Conservation (phyloP, 768 basidiomycete genomes). For the Rossbeevera mucosa region DNA sequence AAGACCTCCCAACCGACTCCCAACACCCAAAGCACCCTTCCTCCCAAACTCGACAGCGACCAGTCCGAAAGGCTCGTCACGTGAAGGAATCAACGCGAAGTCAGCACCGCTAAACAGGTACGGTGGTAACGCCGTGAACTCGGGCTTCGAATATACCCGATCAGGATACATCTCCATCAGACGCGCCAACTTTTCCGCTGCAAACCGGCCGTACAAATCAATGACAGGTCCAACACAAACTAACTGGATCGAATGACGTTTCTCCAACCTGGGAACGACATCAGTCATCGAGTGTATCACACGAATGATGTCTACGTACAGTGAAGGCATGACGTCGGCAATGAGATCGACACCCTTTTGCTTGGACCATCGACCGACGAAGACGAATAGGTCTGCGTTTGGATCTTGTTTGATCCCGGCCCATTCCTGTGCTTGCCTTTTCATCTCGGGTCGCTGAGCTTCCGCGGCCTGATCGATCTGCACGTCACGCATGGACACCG, state of each 20-base stretch:
- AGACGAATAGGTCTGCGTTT: constrained; percentile 86
- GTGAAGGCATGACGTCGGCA: constrained; percentile 87
- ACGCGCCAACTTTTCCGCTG: constrained; percentile 88
- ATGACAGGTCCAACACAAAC: constrained; percentile 93
- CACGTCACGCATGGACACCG: constrained; percentile 65
- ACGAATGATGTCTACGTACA: constrained; percentile 46
- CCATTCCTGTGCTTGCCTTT: constrained; percentile 94
- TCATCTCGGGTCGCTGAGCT: constrained; percentile 84
- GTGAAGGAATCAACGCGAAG: constrained; percentile 91
- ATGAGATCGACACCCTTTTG: constrained; percentile 98
- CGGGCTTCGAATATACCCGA: constrained; percentile 92
- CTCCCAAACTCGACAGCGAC: constrained; percentile 96
- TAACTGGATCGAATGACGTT: constrained; percentile 79
- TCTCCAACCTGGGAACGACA: constrained; percentile 57
- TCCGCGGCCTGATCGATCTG: constrained; percentile 78
- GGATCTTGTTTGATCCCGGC: constrained; percentile 90
- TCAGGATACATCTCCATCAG: constrained; percentile 95
- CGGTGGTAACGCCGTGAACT: constrained; percentile 90
- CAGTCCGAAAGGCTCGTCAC: constrained; percentile 94
- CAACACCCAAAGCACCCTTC: constrained; percentile 94
- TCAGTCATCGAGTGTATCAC: neutral
- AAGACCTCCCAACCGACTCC: constrained; percentile 88
- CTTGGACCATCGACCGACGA: constrained; percentile 97
- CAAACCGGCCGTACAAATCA: constrained; percentile 91
- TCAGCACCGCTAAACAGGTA: constrained; percentile 94